Percentiles rank a stretch among this genome's conserved stretches.
Evolutionary conservation across 345 rosid species (phyloP).

Genomic region (Camelina neglecta): DNA sequence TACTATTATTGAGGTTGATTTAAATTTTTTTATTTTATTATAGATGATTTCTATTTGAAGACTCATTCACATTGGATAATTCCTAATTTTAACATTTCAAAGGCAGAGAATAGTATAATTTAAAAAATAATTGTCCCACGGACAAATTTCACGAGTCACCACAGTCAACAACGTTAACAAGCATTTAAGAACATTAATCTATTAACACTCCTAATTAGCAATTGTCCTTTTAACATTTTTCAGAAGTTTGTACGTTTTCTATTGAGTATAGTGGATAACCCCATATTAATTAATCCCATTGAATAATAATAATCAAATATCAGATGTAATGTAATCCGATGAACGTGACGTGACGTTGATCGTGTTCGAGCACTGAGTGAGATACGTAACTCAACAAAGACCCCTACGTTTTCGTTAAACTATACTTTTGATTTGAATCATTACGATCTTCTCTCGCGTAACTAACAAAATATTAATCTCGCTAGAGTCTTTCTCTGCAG

Average conservation of each 20-base stretch:
- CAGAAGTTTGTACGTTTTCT: slow-evolving; percentile 39
- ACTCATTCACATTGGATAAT: background rate
- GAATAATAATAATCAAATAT: slow-evolving; percentile 9
- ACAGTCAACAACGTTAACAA: slow-evolving; percentile 20
- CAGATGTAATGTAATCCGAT: background rate
- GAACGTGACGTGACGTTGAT: slow-evolving; percentile 26
- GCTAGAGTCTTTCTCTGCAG: too few relatives aligned
- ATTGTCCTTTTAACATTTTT: slow-evolving; percentile 10
- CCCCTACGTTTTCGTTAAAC: slow-evolving; percentile 18
- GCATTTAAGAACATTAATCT: slow-evolving; percentile 12
- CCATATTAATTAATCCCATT: slow-evolving; percentile 11
- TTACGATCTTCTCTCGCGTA: slow-evolving; percentile 1
- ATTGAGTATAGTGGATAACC: slow-evolving; percentile 36
- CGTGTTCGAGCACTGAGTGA: slow-evolving; percentile 6
- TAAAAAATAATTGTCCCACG: slow-evolving; percentile 4
- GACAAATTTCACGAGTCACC: slow-evolving; percentile 18
- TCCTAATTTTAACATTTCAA: background rate
- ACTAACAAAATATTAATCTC: slow-evolving; percentile 4
- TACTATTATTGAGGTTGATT: background rate
- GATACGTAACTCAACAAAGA: slow-evolving; percentile 23
- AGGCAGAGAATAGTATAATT: background rate
- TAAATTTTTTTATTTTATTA: background rate
- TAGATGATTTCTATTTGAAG: background rate
- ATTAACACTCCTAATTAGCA: background rate
- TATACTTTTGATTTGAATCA: slow-evolving; percentile 21